Evolutionary conservation across 257 asterid genomes (phyloP).

Genomic region (Solanum medicagineum): DNA sequence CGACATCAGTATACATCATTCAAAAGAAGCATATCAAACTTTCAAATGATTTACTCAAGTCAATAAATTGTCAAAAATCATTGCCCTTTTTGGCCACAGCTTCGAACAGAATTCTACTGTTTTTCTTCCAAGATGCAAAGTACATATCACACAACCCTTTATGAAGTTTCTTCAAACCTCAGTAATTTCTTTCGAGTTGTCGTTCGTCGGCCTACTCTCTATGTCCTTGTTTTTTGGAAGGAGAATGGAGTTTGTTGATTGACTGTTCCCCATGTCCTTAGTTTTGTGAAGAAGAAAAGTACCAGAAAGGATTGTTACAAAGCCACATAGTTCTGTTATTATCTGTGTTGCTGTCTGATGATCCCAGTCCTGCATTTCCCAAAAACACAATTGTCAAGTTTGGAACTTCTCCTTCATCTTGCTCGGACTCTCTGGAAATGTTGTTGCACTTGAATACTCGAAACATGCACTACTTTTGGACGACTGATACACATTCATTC

Average conservation of each 20-base stretch:
- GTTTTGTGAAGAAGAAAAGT: constrained; percentile 12
- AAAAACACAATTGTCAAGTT: not conserved
- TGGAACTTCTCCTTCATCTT: not conserved
- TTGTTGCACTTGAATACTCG: not conserved
- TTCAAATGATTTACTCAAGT: not conserved
- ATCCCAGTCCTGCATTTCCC: constrained; percentile 3
- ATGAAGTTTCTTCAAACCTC: not conserved
- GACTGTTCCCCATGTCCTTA: constrained; percentile 5
- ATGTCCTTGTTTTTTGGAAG: not conserved
- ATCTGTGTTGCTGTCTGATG: constrained; percentile 6
- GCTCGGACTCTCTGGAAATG: not conserved
- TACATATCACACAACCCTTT: not conserved
- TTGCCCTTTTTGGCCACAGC: not conserved
- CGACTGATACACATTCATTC: not conserved
- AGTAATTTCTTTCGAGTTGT: not conserved
- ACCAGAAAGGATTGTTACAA: constrained; percentile 7
- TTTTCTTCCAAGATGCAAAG: not conserved
- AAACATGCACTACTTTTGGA: not conserved
- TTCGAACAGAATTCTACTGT: not conserved
- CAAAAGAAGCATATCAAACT: not conserved
- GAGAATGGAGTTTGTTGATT: not conserved
- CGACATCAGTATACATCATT: not conserved
- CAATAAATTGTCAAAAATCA: not conserved
- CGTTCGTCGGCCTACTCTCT: not conserved
- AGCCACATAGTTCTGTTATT: constrained; percentile 10